Percentiles rank a stretch among this genome's conserved stretches.
These are phyloP conservation scores for Betula pendula DNA, from an alignment of 306 rosid genomes.

Conservation along the genomic window DNA sequence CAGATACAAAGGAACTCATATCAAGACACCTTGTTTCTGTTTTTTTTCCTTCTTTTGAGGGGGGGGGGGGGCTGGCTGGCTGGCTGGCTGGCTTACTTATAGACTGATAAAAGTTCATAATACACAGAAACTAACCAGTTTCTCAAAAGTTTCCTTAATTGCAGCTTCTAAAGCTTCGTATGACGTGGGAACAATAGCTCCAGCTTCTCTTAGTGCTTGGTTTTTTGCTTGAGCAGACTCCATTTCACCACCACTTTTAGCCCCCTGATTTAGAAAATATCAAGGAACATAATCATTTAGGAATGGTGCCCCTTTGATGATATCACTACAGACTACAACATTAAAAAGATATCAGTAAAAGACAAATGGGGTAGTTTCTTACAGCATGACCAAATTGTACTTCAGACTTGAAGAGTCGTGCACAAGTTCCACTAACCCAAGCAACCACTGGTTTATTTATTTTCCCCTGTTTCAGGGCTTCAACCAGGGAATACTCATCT, in stretches of 20 bases:
- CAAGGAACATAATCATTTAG: conserved; percentile 28
- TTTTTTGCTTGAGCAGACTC: conserved; percentile 99
- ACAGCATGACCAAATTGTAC: conserved; percentile 99
- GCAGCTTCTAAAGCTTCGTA: conserved; percentile 77
- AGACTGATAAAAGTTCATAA: conserved; percentile 25
- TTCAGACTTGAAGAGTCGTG: conserved; percentile 96
- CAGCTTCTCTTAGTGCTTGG: conserved; percentile 90
- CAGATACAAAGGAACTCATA: conserved; percentile 16
- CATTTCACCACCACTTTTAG: conserved; percentile 98
- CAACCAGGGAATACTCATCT: conserved; percentile 96
- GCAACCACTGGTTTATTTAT: conserved; percentile 95
- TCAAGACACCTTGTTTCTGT: conserved; percentile 1
- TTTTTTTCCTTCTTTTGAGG: conserved; percentile 2
- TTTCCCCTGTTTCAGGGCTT: conserved; percentile 93
- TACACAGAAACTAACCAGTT: conserved; percentile 60
- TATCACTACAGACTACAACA: conserved; percentile 2
- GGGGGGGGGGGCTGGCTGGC: background rate
- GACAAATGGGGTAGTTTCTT: conserved; percentile 43
- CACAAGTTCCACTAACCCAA: conserved; percentile 99
- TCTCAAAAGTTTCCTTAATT: conserved; percentile 82
- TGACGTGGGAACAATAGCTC: conserved; percentile 97
- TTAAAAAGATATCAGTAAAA: conserved; percentile 19
- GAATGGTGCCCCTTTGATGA: conserved; percentile 24
- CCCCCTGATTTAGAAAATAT: conserved; percentile 60
- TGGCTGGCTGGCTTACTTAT: no score